Evolutionary conservation across 129 eudicot genomes (phyloP).

Genomic region (Pittosporum tobira): DNA sequence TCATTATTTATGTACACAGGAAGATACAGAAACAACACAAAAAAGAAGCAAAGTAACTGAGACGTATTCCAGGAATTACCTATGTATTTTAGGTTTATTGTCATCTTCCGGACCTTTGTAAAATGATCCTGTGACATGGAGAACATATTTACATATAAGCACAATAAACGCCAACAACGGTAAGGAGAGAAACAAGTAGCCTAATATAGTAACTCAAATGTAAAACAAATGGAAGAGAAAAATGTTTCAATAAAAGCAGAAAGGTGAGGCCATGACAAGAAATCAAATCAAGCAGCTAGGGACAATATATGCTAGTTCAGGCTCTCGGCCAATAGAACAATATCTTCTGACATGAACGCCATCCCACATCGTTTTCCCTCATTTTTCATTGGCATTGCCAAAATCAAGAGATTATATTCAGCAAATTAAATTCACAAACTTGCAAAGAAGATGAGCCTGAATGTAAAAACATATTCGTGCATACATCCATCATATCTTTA

Average conservation of each 20-base stretch:
- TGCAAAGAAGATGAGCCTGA: neutral
- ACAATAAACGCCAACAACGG: conserved; percentile 4
- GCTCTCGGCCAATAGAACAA: neutral
- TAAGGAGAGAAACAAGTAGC: neutral
- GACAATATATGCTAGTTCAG: neutral
- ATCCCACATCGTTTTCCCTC: conserved; percentile 1
- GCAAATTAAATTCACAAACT: neutral
- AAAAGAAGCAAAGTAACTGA: conserved; percentile 2
- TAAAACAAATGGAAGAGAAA: neutral
- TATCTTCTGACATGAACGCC: neutral
- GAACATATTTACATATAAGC: conserved; percentile 8
- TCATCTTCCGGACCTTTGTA: conserved; percentile 57
- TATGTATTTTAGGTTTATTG: conserved; percentile 65
- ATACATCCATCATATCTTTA: no score
- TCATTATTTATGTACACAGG: neutral
- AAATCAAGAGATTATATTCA: neutral
- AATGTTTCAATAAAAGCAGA: neutral
- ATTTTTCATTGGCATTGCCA: no score
- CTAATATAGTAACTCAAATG: neutral
- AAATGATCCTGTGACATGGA: conserved; percentile 66
- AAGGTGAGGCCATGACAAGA: neutral
- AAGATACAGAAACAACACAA: neutral
- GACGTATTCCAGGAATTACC: conserved; percentile 31
- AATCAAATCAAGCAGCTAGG: neutral
- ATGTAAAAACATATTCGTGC: neutral